phyloP scores from a whole-genome alignment of 805 yeast genomes.

The Brettanomyces custersianus region DNA sequence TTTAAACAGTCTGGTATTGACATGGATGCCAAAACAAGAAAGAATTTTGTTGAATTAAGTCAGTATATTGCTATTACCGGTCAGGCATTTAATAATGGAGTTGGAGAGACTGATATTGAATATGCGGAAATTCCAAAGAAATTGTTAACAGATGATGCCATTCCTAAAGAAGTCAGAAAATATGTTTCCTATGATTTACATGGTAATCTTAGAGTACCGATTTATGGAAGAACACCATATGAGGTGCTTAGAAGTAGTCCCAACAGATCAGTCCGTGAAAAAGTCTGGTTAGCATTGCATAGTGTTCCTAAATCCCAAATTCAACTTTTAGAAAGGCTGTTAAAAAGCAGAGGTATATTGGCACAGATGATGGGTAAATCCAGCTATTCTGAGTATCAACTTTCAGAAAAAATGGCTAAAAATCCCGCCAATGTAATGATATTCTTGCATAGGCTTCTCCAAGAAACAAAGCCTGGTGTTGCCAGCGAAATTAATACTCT shows the following conservation, averaged over 20 bases:
- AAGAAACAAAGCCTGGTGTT: constrained; percentile 44
- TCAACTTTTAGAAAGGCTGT: constrained; percentile 43
- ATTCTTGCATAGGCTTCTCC: constrained; percentile 55
- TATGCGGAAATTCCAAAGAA: constrained; percentile 20
- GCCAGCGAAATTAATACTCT: constrained; percentile 46
- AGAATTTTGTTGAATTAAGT: constrained; percentile 66
- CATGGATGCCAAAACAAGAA: constrained; percentile 55
- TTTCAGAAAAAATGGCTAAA: constrained; percentile 86
- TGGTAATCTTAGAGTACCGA: constrained; percentile 41
- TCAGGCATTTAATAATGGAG: constrained; percentile 57
- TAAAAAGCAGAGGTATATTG: constrained; percentile 58
- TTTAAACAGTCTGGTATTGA: constrained; percentile 87
- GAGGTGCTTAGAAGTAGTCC: constrained; percentile 52
- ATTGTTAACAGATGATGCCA: constrained; percentile 22
- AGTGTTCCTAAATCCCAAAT: constrained; percentile 59
- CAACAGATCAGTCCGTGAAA: constrained; percentile 47
- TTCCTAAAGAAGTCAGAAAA: constrained; percentile 15
- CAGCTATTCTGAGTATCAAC: constrained; percentile 70
- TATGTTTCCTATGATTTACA: constrained; percentile 22
- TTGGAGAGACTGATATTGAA: constrained; percentile 24
- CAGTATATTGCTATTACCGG: constrained; percentile 77
- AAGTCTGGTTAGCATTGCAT: constrained; percentile 70
- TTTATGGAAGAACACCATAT: constrained; percentile 57
- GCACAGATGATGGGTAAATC: constrained; percentile 65
- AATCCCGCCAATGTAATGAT: constrained; percentile 65